A percentile compares a stretch with the other conserved stretches of the same genome.
These are phyloP conservation scores for Solanum bulbocastanum DNA, from an alignment of 257 asterid genomes.

Conservation along the genomic window DNA sequence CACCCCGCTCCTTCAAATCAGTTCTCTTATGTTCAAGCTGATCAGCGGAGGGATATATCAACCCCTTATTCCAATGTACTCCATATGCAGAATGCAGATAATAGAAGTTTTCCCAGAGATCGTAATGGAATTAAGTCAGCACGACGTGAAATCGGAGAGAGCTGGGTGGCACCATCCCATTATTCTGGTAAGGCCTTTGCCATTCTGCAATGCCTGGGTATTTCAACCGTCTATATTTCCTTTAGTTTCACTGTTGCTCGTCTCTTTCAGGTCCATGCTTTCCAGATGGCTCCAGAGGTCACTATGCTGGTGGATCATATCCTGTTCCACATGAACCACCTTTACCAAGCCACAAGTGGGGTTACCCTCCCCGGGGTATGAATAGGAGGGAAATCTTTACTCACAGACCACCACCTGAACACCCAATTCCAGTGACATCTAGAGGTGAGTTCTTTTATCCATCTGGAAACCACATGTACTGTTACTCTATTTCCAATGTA, in stretches of 20 bases:
- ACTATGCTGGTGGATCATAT: conserved; percentile 38
- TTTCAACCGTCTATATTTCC: not conserved
- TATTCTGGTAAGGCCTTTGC: conserved; percentile 9
- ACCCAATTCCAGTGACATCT: conserved; percentile 55
- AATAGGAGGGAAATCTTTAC: conserved; percentile 46
- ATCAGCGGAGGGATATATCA: conserved; percentile 37
- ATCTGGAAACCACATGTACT: not conserved
- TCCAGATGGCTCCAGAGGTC: conserved; percentile 47
- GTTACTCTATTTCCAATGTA: not conserved
- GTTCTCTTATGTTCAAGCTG: conserved; percentile 63
- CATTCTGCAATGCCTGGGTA: not conserved
- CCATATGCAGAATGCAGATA: conserved; percentile 43
- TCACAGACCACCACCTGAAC: conserved; percentile 59
- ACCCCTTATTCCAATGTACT: conserved; percentile 52
- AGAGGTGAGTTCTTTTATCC: conserved; percentile 40
- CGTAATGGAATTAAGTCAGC: conserved; percentile 38
- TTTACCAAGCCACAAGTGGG: conserved; percentile 48
- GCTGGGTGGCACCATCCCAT: conserved; percentile 59
- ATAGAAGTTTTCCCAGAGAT: conserved; percentile 48
- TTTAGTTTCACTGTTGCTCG: not conserved
- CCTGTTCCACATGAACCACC: conserved; percentile 51
- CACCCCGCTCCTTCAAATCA: conserved; percentile 89
- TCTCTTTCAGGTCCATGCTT: conserved; percentile 54
- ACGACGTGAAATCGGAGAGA: conserved; percentile 44
- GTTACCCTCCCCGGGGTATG: conserved; percentile 46